Evolutionary conservation across 1,284 basidiomycete genomes (phyloP), one percentile per base, ranked within the genome.

Genomic region (Puccinia novopanici): DNA sequence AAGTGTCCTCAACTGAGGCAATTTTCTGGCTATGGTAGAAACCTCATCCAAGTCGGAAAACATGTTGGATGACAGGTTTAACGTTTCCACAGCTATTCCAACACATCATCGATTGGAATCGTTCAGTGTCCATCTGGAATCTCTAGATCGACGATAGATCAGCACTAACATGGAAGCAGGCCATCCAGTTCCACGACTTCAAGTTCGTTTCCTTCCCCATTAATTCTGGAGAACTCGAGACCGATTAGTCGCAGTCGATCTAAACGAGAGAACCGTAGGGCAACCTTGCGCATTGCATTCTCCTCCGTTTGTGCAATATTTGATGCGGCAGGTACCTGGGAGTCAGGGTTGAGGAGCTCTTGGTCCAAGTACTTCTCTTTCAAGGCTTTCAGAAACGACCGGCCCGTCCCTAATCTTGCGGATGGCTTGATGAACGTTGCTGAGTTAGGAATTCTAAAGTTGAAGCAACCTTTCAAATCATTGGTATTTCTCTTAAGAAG

Each of bases 401-500:
- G 24, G 2, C 71, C 71, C 15, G 50, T 73, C n/a, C 37, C 37
- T 27, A 73, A 37, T n/a, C 71, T 50, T 40, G 30, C 24, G 10
- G 71, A 54, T 40, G 54, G 54, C 17, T 73, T 73, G 13, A 73
- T 73, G 52, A 73, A 73, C 12, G 71, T 54, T 27, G 12, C 71
- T 15, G 71, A 50, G n/a, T 57, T 57, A 4, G 71, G 52, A 54
- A 73, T 55, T 42, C 71, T 73, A 37, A 5, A 42, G 34, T 34
- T 52, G 37, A 19, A 27, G n/a, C 52, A 73, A 42, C 22, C n/a
- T 73, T 40, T 19, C 34, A 63, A 61, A 63, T 37, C 59, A 22
- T 63, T 6, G 59, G 59, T 63, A 40, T 34, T 63, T 63, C 15
- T 12, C 34, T 40, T 40, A 15, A 37, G 59, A n/a, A 40, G 34